Evolutionary conservation across 306 rosid genomes (phyloP), one percentile per base, ranked within the genome.

Genomic region (Biancaea sappan): DNA sequence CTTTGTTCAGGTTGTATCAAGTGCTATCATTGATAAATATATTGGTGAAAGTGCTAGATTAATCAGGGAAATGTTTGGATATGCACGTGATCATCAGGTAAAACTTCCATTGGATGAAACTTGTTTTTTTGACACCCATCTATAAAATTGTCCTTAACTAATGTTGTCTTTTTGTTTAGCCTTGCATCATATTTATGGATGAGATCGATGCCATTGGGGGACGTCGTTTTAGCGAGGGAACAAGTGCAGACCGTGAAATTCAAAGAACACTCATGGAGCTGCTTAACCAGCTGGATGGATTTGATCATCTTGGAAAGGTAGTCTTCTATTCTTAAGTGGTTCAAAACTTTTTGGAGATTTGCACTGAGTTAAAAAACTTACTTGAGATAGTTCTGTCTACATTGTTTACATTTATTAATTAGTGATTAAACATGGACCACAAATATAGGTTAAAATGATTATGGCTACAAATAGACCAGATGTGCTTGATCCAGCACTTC

Each of bases 141-240:
- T 34, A 9, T 60, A 32, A 32, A 34, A 34, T 18, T 60, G 66
- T 32, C 26, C 9, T 60, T 8, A 60, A 16, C n/a, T n/a, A 34
- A 34, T 60, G 2, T 16, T 21, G 18, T 34, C 22, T 16, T 19
- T 74, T 64, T 74, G 69, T 69, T 15, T 60, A 91, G 97, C 98
- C 98, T 21, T 94, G 98, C 88, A 94, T 91, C 82, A 91, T 91
- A 43, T 91, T 94, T 75, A 89, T 94, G 96, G 97, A 91, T 46
- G 98, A 94, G 82, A 91, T 91, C 1, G 96, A 94, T 82, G 98
- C 94, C 75, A 94, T 94, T 74, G 97, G 96, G 53, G 97, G 96
- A 21, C 94, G 92, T 66, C 96, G 97, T 43, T 89, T 93, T 40
- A 88, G 87, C 3, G 89, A 82, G 79, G 96, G 96, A 57, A 89